These are phyloP conservation scores for Pestalotiopsis sp. DNA, from an alignment of 2,329 filamentous ascomycete genomes.

Conservation along the genomic window DNA sequence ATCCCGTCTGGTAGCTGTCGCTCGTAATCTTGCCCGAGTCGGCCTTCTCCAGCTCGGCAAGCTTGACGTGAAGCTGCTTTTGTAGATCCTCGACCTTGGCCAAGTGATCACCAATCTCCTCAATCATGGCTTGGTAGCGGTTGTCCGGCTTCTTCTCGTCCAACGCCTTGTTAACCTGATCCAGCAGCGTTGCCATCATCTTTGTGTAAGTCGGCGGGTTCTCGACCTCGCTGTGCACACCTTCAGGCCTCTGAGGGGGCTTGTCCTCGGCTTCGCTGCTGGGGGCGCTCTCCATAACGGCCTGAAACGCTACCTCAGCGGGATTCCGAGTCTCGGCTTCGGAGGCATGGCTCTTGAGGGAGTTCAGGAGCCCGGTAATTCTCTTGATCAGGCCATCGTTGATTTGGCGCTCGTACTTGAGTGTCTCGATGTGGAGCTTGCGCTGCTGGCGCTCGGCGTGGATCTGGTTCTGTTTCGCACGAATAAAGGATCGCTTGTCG, in stretches of 20 bases:
- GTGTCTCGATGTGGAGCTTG: constrained; percentile 84
- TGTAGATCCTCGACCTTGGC: constrained; percentile 79
- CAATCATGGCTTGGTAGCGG: constrained; percentile 75
- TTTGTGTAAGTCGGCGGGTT: constrained; percentile 85
- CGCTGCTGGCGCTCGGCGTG: constrained; percentile 87
- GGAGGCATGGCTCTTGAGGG: constrained; percentile 73
- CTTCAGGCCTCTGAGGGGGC: constrained; percentile 74
- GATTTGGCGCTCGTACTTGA: constrained; percentile 90
- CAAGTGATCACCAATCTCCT: constrained; percentile 76
- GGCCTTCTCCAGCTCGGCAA: constrained; percentile 82
- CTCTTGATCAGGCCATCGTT: constrained; percentile 88
- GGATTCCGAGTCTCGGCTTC: constrained; percentile 68
- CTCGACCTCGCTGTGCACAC: constrained; percentile 75
- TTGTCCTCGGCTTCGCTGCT: constrained; percentile 73
- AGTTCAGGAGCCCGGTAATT: constrained; percentile 76
- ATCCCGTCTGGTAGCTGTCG: constrained; percentile 84
- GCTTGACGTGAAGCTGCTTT: constrained; percentile 71
- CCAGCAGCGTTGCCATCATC: constrained; percentile 97
- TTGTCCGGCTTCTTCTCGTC: constrained; percentile 74
- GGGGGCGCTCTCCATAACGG: constrained; percentile 77
- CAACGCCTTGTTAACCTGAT: constrained; percentile 85
- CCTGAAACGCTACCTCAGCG: constrained; percentile 85
- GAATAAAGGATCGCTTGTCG: constrained; percentile 97
- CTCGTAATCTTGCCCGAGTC: constrained; percentile 92
- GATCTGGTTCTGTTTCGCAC: constrained; percentile 96